Evolutionary conservation across 129 eudicot genomes (phyloP), one percentile per base, ranked within the genome.

Genomic region (Flaveria brownii): DNA sequence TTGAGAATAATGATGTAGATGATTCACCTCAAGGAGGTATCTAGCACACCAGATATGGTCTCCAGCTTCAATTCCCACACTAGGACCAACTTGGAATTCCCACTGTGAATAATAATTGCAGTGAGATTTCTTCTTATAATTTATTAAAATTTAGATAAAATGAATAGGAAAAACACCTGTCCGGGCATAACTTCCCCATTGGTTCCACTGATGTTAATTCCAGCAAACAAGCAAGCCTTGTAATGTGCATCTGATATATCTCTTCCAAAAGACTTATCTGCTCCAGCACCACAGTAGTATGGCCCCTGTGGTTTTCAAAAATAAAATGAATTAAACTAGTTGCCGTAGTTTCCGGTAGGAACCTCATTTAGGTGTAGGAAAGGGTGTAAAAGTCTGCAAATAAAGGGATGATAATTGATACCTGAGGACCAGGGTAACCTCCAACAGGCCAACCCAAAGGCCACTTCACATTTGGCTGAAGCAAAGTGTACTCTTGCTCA

Each of bases 371-470:
- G 18, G n/a, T 20, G 13, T 47, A 2, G 23, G 10, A 50, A 70
- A 15, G 41, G 75, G 68, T 73, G 39, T 56, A 1, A 17, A 49
- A 54, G 25, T 54, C n/a, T 54, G 7, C 42, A 25, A 23, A 30
- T 30, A 70, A 43, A 57, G 43, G 64, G 41, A 46, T 69, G n/a
- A 47, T 0, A 23, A 59, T 72, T 14, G 33, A 56, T 81, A 94
- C 98, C 98, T 94, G 98, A 70, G 98, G 98, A 81, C 98, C 98
- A 78, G 98, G 98, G 85, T 91, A 94, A 50, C 93, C 98, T 82
- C 97, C 98, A 83, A 83, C 90, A 23, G 98, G 98, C 98, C 98
- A 94, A 49, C 98, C 98, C 82, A 91, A 84, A 46, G 98, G 98
- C 97, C 98, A 94, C 3, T 91, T 91, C 56, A 91, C 92, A 72